phyloP scores from a whole-genome alignment of 495 filamentous ascomycete genomes.

The Neurospora sp. region DNA sequence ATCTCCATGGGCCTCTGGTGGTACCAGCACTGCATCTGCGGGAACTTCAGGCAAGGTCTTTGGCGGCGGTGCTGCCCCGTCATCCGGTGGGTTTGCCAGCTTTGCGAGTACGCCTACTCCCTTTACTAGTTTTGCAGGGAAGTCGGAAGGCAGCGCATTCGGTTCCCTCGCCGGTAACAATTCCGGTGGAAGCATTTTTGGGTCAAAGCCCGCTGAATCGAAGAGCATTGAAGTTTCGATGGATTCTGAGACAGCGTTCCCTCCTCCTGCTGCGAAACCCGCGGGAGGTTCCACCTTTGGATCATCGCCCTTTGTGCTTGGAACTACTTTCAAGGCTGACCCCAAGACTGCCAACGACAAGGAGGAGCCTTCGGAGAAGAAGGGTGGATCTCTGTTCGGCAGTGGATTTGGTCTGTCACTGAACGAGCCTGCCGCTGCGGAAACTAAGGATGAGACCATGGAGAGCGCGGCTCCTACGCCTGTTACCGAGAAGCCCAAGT shows the following conservation, averaged over 20 bases:
- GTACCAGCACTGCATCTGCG: constrained; percentile 11
- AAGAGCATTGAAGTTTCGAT: constrained; percentile 28
- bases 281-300: constrained; percentile 43
- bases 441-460: constrained; percentile 53
- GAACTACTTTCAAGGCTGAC: constrained; percentile 73
- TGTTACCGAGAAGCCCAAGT: constrained; percentile 23
- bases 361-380: constrained; percentile 36
- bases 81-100: constrained; percentile 43
- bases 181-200: constrained; percentile 39
- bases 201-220: constrained; percentile 26
- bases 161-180: constrained; percentile 28
- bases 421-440: constrained; percentile 29
- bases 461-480: constrained; percentile 29
- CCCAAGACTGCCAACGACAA: constrained; percentile 48
- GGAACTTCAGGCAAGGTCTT: constrained; percentile 20
- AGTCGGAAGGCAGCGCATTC: constrained; percentile 39
- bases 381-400: constrained; percentile 43
- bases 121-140: constrained; percentile 49
- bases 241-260: constrained; percentile 33
- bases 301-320: constrained; percentile 56
- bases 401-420: constrained; percentile 45
- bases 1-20: constrained; percentile 34
- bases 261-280: constrained; percentile 19
- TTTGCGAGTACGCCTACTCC: constrained; percentile 35
- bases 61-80: constrained; percentile 19